Evolutionary conservation across 1,284 basidiomycete species (phyloP), one percentile per base, ranked within the genome.

Genomic region (Trichosporon sp.): DNA sequence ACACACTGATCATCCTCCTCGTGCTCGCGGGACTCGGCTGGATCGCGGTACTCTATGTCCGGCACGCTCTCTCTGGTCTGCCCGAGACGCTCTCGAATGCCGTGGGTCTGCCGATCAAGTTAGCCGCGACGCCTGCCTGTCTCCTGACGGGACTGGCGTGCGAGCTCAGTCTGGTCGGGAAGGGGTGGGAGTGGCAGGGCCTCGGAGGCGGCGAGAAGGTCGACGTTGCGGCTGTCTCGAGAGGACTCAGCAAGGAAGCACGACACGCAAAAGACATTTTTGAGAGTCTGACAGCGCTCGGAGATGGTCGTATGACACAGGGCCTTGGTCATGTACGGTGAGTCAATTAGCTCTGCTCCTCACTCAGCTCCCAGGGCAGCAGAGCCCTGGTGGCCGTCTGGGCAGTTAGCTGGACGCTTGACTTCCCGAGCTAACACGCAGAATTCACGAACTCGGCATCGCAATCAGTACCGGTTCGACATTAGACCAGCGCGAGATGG

Each of bases 401-500:
- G 26, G 26, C 26, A 26, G 26, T 26, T 26, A 26, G 26, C 26
- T 26, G 26, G 26, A 26, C 26, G 26, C 26, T 26, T 26, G 26
- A 26, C 26, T 26, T 26, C 7, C 5, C 26, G 12, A 26, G 43
- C 73, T 71, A 48, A 73, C 65, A 48, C 6, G n/a, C 65, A 83
- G 81, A 38, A 77, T 83, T 10, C 80, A 80, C 76, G 79, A 83
- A 68, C 74, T 82, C 5, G 79, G 78, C 0, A 76, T 77, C 8
- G 77, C 80, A 14, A 76, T 83, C 4, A 73, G 74, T 65, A 75
- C 76, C 0, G 80, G 79, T 14, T 79, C 78, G 1, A 76, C 71
- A 19, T 68, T 83, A 19, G 79, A 80, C 19, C 78, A 80, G 21
- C 76, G 78, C 70, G 74, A 76, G 32, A 72, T 78, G 2, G 71